Base-by-base conservation (phyloP, 345 rosid genomes). In the Gossypium bickii region DNA sequence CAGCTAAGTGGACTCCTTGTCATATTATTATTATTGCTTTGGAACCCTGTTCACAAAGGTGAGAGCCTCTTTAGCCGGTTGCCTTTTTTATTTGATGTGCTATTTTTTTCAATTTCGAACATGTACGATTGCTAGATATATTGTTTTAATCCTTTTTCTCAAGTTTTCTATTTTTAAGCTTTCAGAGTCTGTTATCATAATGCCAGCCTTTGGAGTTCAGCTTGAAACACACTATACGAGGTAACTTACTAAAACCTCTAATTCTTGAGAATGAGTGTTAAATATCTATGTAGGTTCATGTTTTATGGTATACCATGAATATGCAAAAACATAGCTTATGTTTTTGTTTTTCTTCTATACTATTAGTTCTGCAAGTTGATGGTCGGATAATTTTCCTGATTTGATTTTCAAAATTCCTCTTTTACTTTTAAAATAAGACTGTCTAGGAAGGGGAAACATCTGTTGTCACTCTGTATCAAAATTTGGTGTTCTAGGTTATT, bases 161-260 rank as follows among this genome's bases (percentile, higher is more conserved):
- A 8, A 53, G 5, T 74, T 72, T 56, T 74, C 13, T 82, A 29
- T 58, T 77, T 44, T 74, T 83, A 82, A 72, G 62, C 75, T 59
- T 77, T 72, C 88, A 94, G 98, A 92, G 74, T 88, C 94, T 77
- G 93, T 94, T 57, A 78, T 88, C 67, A 82, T 89, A 78, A 84
- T 92, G 85, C 92, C 97, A 71, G 79, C 87, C 75, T 89, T 91
- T 74, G 97, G 93, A 65, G 85, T 92, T 79, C 97, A 91, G 80
- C 92, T 92, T 43, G 93, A 91, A 82, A 92, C 97, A 51, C 90
- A 87, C 69, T 89, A 87, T 87, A 15, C 74, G 53, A 89, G 97
- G 98, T 90, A 81, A 7, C 4, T 27, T 45, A 11, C 76, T 55
- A 51, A 53, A 70, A 52, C n/a, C 2, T 62, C n/a, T 13, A 63